A percentile compares a stretch with the other conserved stretches of the same genome.
Evolutionary conservation across 2,329 filamentous ascomycete genomes (phyloP).

Genomic region (Esteya vermicola): DNA sequence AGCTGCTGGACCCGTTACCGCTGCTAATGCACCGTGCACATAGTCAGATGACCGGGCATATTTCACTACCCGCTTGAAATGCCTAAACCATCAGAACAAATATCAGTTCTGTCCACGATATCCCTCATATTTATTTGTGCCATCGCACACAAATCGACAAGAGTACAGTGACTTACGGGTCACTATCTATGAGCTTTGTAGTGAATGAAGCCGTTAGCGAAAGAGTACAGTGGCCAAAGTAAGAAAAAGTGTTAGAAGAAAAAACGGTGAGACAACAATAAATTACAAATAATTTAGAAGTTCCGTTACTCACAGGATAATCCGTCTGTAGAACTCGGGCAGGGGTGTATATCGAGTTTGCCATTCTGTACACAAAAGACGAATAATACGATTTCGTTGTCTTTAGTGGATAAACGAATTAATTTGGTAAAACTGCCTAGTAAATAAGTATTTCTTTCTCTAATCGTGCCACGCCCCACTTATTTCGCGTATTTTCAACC

Average conservation of each 20-base stretch:
- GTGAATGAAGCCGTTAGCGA: too few species aligned
- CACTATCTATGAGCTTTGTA: slow-evolving; percentile 90
- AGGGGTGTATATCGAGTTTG: too few species aligned
- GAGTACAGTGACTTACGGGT: slow-evolving; percentile 56
- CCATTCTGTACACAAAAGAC: too few species aligned
- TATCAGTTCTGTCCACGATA: too few species aligned
- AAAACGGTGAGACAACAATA: neutral
- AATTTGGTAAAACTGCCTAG: too few species aligned
- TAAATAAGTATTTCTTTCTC: too few species aligned
- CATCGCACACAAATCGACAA: neutral
- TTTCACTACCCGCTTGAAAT: slow-evolving; percentile 76
- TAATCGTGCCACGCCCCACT: too few species aligned
- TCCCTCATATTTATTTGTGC: too few species aligned
- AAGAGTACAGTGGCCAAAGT: too few species aligned
- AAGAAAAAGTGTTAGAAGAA: slow-evolving; percentile 7
- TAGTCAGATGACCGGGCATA: slow-evolving; percentile 86
- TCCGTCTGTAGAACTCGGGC: slow-evolving; percentile 70
- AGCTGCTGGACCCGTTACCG: slow-evolving; percentile 56
- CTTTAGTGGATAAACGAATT: too few species aligned
- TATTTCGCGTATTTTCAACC: too few species aligned
- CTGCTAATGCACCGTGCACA: slow-evolving; percentile 50
- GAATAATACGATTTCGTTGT: too few species aligned
- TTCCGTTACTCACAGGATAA: slow-evolving; percentile 57
- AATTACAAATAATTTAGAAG: slow-evolving; percentile 11
- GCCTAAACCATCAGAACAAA: slow-evolving; percentile 35